Conservation (phyloP, 2,329 filamentous ascomycete species). For the Fusarium clavum region DNA sequence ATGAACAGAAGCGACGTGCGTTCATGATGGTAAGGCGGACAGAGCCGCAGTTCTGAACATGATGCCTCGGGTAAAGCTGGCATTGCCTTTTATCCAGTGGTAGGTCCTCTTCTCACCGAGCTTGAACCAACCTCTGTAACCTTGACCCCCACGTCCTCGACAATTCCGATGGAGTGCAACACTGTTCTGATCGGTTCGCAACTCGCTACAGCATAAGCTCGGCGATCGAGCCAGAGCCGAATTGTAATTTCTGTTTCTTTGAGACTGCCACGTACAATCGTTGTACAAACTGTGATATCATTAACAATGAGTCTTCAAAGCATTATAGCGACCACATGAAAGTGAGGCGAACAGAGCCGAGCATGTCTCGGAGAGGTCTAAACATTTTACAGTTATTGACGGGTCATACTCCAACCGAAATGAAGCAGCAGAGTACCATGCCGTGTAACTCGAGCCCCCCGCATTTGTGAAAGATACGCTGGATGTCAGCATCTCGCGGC, state of each 20-base stretch:
- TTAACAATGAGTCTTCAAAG: no score
- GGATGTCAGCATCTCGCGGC: background rate
- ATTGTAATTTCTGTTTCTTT: background rate
- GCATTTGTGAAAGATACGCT: background rate
- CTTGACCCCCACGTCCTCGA: background rate
- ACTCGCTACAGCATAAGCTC: background rate
- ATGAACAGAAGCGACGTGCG: background rate
- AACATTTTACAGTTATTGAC: no score
- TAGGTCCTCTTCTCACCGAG: background rate
- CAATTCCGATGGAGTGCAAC: background rate
- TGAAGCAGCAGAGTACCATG: background rate
- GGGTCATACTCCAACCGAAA: rapidly evolving
- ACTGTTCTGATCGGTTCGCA: background rate
- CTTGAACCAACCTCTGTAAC: background rate
- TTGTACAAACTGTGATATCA: background rate
- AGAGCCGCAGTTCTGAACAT: background rate
- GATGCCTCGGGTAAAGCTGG: background rate
- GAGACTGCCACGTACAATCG: background rate
- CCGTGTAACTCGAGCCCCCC: background rate
- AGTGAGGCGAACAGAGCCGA: background rate
- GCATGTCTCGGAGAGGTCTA: no score
- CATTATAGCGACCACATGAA: background rate
- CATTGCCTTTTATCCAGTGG: background rate
- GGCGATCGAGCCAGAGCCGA: background rate
- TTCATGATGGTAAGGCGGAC: background rate